phyloP scores from a whole-genome alignment of 139 green algal species.

The Haematococcus lacustris region DNA sequence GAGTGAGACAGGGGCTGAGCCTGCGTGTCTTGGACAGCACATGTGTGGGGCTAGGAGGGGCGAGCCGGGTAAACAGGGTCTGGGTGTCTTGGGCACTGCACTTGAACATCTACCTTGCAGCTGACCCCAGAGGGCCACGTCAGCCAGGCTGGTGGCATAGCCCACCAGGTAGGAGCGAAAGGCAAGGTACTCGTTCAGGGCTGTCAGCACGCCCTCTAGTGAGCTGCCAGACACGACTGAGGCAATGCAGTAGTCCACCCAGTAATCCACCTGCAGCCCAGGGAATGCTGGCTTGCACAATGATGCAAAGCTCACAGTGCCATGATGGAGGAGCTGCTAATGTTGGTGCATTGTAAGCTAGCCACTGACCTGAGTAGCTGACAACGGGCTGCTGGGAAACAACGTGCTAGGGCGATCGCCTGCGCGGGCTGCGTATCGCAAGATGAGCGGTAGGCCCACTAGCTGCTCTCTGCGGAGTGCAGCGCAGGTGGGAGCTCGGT shows the following conservation, averaged over 20 bases:
- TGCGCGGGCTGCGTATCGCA: conserved; percentile 57
- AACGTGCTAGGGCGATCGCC: background rate
- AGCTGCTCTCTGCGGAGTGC: conserved; percentile 48
- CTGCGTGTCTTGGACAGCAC: too few species aligned
- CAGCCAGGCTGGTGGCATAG: conserved; percentile 64
- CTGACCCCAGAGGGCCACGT: conserved; percentile 81
- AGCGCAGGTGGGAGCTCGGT: background rate
- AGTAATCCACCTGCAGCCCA: conserved; percentile 62
- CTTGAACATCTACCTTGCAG: conserved; percentile 50
- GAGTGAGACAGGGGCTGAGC: too few species aligned
- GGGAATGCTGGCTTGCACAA: background rate
- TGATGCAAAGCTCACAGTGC: background rate
- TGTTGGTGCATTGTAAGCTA: background rate
- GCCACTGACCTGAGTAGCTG: background rate
- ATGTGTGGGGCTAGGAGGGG: too few species aligned
- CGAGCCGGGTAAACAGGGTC: too few species aligned
- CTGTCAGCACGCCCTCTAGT: conserved; percentile 52
- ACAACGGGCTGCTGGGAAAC: background rate
- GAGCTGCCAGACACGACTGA: conserved; percentile 48
- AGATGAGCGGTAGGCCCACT: conserved; percentile 38
- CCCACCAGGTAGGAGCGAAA: conserved; percentile 82
- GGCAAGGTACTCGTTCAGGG: conserved; percentile 66
- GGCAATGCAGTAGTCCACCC: conserved; percentile 56
- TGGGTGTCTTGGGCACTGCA: too few species aligned
- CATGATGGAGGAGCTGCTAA: background rate